These are phyloP conservation scores for Backusella tarrabulga DNA, from an alignment of 192 early-diverging fungal genomes.

Conservation along the genomic window DNA sequence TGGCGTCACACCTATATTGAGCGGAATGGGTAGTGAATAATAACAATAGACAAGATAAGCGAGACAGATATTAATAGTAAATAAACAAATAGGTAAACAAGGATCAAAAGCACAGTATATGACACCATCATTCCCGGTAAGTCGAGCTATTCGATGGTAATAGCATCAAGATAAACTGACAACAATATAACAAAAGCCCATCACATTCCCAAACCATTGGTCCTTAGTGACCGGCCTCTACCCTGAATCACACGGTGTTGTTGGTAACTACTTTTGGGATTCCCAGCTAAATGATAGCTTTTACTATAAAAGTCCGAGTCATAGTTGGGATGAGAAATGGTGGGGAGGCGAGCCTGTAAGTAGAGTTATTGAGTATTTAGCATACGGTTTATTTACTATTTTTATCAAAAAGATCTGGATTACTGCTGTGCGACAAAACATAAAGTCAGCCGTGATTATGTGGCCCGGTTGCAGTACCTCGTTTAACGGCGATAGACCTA, in stretches of 20 bases:
- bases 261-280: conserved; percentile 82
- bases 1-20: conserved; percentile 70
- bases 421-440: conserved; percentile 73
- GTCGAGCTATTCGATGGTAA: background rate
- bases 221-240: conserved; percentile 88
- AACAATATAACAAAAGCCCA: conserved; percentile 32
- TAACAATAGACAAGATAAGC: background rate
- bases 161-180: background rate
- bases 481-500: conserved; percentile 60
- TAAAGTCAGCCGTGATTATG: conserved; percentile 77
- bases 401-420: conserved; percentile 71
- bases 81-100: conserved; percentile 29
- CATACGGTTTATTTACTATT: background rate
- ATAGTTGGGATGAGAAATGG: conserved; percentile 70
- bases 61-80: background rate
- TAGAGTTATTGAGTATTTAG: background rate
- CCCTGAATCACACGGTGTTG: conserved; percentile 91
- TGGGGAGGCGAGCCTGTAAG: conserved; percentile 88
- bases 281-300: conserved; percentile 70
- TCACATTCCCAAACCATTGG: conserved; percentile 96
- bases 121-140: conserved; percentile 69
- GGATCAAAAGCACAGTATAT: conserved; percentile 63
- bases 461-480: conserved; percentile 79
- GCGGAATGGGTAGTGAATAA: conserved; percentile 61
- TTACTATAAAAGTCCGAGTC: conserved; percentile 66